Evolutionary conservation across 2,329 filamentous ascomycete genomes (phyloP).

Genomic region (Juglanconis sp.): DNA sequence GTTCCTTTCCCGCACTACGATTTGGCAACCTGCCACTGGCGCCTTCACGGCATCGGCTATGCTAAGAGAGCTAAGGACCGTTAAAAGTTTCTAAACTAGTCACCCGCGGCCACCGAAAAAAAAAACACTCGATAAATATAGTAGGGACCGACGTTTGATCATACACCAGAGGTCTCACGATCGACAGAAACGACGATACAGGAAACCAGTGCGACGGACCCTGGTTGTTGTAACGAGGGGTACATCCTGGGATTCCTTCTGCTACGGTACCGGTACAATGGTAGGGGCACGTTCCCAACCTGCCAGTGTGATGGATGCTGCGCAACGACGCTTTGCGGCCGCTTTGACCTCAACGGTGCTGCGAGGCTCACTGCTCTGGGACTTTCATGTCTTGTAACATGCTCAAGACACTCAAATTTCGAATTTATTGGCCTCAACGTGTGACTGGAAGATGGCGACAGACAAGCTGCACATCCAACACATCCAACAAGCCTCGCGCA

Average conservation of each 20-base stretch:
- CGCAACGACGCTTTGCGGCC: not conserved
- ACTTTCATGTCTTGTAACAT: not conserved
- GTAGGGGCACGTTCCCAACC: not conserved
- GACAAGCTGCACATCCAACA: not conserved
- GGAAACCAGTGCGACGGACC: slow-evolving; percentile 17
- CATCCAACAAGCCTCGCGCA: not conserved
- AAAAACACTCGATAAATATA: slow-evolving; percentile 7
- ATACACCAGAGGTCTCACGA: slow-evolving; percentile 10
- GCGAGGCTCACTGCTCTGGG: not conserved
- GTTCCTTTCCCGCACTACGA: not conserved
- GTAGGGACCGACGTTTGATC: slow-evolving; percentile 1
- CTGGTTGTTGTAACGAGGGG: not conserved
- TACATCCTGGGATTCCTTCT: not conserved
- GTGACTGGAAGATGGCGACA: not conserved
- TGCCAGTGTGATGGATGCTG: not conserved
- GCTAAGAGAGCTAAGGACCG: slow-evolving; percentile 12
- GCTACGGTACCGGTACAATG: not conserved
- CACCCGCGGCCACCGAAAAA: not conserved
- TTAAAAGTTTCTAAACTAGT: slow-evolving; percentile 9
- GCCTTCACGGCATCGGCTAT: not conserved
- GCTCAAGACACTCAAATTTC: not conserved
- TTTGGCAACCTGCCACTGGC: not conserved
- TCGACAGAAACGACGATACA: slow-evolving; percentile 5
- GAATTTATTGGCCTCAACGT: not conserved
- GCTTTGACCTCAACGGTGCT: not conserved